Percentiles rank a stretch among this genome's conserved stretches.
These are phyloP conservation scores for Pestalotiopsis sp. DNA, from an alignment of 2,329 filamentous ascomycete genomes.

Conservation along the genomic window DNA sequence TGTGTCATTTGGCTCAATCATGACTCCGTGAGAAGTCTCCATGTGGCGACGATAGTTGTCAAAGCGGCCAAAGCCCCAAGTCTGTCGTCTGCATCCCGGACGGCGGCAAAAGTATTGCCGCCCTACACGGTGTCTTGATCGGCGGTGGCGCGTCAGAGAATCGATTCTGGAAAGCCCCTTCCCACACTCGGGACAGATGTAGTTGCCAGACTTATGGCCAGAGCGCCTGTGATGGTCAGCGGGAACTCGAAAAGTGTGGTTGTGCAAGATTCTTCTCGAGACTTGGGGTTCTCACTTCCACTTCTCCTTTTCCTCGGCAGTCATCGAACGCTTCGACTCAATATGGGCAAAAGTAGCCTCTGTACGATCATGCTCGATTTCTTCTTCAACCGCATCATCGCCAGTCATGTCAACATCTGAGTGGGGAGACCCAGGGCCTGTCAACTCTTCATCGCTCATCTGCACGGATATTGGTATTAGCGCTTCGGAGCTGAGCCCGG, in stretches of 20 bases:
- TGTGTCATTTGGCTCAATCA: constrained; percentile 1
- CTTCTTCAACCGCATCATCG: not conserved
- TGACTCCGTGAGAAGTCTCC: constrained; percentile 3
- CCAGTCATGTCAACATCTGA: not conserved
- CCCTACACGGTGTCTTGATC: constrained; percentile 10
- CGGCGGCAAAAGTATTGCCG: constrained; percentile 9
- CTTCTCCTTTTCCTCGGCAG: constrained; percentile 4
- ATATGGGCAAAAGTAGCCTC: constrained; percentile 4
- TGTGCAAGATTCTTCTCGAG: not conserved
- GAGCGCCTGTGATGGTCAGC: not conserved
- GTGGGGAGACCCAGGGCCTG: not conserved
- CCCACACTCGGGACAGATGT: constrained; percentile 11
- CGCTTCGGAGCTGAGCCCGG: not conserved
- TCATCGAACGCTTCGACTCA: not conserved
- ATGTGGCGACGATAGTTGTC: constrained; percentile 11
- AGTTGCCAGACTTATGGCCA: not conserved
- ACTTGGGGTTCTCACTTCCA: not conserved
- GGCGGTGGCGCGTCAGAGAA: constrained; percentile 8
- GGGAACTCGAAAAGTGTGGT: no score
- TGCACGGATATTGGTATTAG: not conserved
- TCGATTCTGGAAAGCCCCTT: constrained; percentile 9
- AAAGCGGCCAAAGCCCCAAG: constrained; percentile 9
- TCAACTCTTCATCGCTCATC: not conserved
- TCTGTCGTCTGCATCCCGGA: not conserved
- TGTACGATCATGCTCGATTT: not conserved